Conservation (phyloP, 2,329 filamentous ascomycete genomes). For the Alternaria ethzedia region DNA sequence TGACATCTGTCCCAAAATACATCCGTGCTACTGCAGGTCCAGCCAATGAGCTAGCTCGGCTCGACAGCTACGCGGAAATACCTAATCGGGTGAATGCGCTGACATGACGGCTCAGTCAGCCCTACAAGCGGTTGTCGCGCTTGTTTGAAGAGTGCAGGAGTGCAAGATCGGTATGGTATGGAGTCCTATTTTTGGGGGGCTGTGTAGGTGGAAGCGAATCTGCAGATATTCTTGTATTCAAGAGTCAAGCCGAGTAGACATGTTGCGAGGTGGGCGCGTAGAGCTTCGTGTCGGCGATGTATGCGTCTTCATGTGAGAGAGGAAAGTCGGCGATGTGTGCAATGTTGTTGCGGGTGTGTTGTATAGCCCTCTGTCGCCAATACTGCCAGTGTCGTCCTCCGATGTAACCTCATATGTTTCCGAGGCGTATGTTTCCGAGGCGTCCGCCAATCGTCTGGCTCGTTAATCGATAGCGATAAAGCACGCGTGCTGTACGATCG, state of each 20-base stretch:
- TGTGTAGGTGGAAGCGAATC: slow-evolving; percentile 13
- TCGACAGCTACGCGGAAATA: background rate
- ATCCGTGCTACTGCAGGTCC: background rate
- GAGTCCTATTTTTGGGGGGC: slow-evolving; percentile 38
- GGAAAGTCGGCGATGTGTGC: background rate
- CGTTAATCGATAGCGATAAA: background rate
- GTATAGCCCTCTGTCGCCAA: background rate
- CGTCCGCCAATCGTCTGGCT: background rate
- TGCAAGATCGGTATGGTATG: background rate
- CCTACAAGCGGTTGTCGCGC: slow-evolving; percentile 40
- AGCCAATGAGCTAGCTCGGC: background rate
- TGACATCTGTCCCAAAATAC: slow-evolving; percentile 16
- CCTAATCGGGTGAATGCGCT: slow-evolving; percentile 7
- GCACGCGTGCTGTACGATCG: background rate
- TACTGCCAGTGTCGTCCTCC: background rate
- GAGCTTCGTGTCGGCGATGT: slow-evolving; percentile 1
- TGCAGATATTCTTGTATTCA: slow-evolving; percentile 15
- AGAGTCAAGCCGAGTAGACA: background rate
- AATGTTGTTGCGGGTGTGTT: background rate
- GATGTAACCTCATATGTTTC: background rate
- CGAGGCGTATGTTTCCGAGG: background rate
- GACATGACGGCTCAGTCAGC: slow-evolving; percentile 26
- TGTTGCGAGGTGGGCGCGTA: slow-evolving; percentile 18
- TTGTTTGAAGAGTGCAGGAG: slow-evolving; percentile 18
- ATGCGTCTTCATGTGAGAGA: background rate